Evolutionary conservation across 495 filamentous ascomycete genomes (phyloP).

Genomic region (Aspergillus panamensis): DNA sequence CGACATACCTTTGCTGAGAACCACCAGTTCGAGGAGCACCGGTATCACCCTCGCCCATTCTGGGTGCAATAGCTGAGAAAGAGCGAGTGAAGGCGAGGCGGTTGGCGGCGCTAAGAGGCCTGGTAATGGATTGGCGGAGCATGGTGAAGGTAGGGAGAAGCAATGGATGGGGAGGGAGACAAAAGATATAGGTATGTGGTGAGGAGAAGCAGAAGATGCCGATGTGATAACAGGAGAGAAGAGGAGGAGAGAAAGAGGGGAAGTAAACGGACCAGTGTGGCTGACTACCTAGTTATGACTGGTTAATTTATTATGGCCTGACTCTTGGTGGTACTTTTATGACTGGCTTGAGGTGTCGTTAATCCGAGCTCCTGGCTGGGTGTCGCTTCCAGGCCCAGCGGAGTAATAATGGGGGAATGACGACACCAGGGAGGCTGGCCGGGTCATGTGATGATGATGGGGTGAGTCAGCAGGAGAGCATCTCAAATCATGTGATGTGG

Average conservation of each 20-base stretch:
- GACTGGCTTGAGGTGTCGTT: too few relatives aligned
- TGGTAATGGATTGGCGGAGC: conserved; percentile 62
- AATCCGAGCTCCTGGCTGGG: too few relatives aligned
- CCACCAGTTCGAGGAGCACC: conserved; percentile 54
- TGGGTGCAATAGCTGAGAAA: conserved; percentile 60
- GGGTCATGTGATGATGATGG: conserved; percentile 22
- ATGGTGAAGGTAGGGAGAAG: conserved; percentile 42
- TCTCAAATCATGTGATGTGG: not conserved
- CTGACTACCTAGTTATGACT: not conserved
- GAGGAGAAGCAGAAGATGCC: not conserved
- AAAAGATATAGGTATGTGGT: not conserved
- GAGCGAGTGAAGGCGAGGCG: conserved; percentile 50
- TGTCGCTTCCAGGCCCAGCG: not conserved
- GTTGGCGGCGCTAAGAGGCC: conserved; percentile 52
- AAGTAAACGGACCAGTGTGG: not conserved
- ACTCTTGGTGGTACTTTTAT: not conserved
- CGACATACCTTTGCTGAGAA: conserved; percentile 32
- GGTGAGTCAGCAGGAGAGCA: conserved; percentile 21
- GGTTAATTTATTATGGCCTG: not conserved
- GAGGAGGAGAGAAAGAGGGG: not conserved
- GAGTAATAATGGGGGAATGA: conserved; percentile 7
- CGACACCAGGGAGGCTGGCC: conserved; percentile 15
- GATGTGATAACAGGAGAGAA: not conserved
- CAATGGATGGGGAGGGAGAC: conserved; percentile 9
- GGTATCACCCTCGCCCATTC: conserved; percentile 66